Base-by-base conservation (phyloP, 2,329 filamentous ascomycete species). In the Aspergillus ibericus region DNA sequence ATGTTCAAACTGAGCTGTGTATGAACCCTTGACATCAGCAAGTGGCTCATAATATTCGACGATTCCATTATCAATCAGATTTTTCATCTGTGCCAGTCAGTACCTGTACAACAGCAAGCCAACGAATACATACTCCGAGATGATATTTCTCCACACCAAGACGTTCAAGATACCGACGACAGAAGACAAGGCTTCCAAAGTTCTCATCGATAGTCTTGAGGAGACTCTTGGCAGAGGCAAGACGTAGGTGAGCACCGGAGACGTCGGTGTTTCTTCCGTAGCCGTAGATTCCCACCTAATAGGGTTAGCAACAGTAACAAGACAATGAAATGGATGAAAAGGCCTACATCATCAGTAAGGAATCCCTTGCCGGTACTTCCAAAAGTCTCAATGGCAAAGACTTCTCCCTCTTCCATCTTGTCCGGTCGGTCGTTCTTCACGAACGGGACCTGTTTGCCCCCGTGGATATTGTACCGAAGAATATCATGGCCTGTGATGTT, bases 1-100 rank as follows among this genome's bases (percentile, higher is more conserved):
- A 71, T 84, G 86, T 73, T 88, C 86, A 68, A 84, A 88, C 64
- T 88, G 86, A 9, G 86, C 86, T 5, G 83, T 81, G 67, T 87
- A 88, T 1, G 85, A 87, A 1, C 85, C 85, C 61, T 81, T 77
- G 42, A 83, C 70, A 63, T 88, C 86, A 34, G 80, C 74, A 25
- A 88, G 73, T 1, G 85, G 86, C 13, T 74, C 73, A 66, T 88
- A 85, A 4, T 78, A 71, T 42, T 88, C 81, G 3, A 88, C 75
- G 18, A 88, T 78, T 1, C 84, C 86, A 53, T 82, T 78, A 6
- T 80, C 78, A 1, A 86, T 78, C 22, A 88, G 77, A 36, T 77
- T 81, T 57, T 85, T 86, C 72, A 88, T 76, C 81, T 85, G 58
- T n/a, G 44, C 2, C 10, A 4, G 16, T 51, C 32, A 60, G 72